Evolutionary conservation across 345 rosid genomes (phyloP), one percentile per base, ranked within the genome.

Genomic region (Citrus mangshanensis): DNA sequence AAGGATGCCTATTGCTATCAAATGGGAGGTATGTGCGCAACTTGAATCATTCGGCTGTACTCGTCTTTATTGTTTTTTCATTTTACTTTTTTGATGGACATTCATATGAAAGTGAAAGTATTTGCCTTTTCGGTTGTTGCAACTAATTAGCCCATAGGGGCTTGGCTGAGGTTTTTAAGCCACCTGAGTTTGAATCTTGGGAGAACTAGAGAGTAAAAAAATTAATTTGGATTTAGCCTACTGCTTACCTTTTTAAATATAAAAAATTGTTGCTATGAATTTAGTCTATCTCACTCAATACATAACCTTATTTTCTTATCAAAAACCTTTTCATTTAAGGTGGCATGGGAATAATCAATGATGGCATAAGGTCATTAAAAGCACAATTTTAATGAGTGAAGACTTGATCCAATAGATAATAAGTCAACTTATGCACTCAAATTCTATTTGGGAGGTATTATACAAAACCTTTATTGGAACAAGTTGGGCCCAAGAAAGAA

Each of bases 1-100:
- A 87, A 65, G 86, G 86, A 70, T 96, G 98, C 84, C 85, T 96
- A 72, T 42, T 92, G 85, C 91, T 93, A 76, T 83, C 95, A 70
- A 89, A 88, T 86, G 90, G 92, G 82, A 94, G 97, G 98, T 96
- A 89, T 73, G 82, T 19, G 46, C 54, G 46, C 65, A 64, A 46
- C 75, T 77, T 18, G 40, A 64, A 34, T 46, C 9, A 34, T 27
- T 66, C 37, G 40, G 0, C 18, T 66, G 14, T 49, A 27, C 72
- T 73, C 67, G 42, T n/a, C 22, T 55, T 58, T 68, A 5, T 27
- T 68, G 8, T 27, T 68, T 68, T 60, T 35, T 25, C 6, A 21
- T 63, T 54, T 10, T n/a, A 35, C 9, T 59, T 55, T 34, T 16
- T 76, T 51, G 18, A 30, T 21, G n/a, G 25, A 62, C 58, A 28